Conservation (phyloP, 208 protist species). For the Trypanosoma conorhini region DNA sequence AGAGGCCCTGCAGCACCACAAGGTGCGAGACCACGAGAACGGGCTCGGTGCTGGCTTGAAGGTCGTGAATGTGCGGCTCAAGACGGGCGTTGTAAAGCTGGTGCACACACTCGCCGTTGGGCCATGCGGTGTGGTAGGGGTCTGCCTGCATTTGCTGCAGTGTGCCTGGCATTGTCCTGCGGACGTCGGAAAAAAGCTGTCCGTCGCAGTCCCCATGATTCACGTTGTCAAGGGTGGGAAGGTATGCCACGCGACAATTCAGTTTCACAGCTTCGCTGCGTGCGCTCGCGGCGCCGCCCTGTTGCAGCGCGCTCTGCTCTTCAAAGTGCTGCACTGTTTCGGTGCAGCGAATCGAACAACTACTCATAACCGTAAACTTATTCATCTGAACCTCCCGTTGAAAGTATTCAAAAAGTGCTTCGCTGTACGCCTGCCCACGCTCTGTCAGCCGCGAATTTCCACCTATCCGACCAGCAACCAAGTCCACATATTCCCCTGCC, state of each 20-base stretch:
- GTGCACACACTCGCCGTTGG: conserved; percentile 88
- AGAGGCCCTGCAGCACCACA: conserved; percentile 79
- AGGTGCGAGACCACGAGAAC: conserved; percentile 86
- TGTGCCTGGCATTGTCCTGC: conserved; percentile 78
- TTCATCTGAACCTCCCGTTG: conserved; percentile 40
- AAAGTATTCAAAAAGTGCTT: conserved; percentile 74
- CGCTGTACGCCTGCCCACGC: conserved; percentile 72
- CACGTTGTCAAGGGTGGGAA: conserved; percentile 87
- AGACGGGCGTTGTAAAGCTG: conserved; percentile 88
- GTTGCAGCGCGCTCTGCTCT: conserved; percentile 43
- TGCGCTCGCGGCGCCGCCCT: not conserved
- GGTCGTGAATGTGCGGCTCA: conserved; percentile 91
- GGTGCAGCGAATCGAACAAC: conserved; percentile 77
- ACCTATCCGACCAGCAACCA: conserved; percentile 71
- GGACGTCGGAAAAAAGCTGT: conserved; percentile 68
- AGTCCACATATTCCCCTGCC: conserved; percentile 85
- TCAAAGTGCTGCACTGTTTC: conserved; percentile 85
- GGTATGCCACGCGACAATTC: conserved; percentile 78
- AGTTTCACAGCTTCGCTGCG: conserved; percentile 16
- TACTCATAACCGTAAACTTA: conserved; percentile 76
- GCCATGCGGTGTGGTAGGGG: conserved; percentile 87
- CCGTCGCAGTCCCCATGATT: conserved; percentile 89
- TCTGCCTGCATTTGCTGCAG: conserved; percentile 75
- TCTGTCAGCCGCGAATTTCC: conserved; percentile 83
- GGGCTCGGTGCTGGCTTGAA: conserved; percentile 75